These are phyloP conservation scores for Vanrija pseudolonga DNA, from an alignment of 1,284 basidiomycete species.

Conservation along the genomic window DNA sequence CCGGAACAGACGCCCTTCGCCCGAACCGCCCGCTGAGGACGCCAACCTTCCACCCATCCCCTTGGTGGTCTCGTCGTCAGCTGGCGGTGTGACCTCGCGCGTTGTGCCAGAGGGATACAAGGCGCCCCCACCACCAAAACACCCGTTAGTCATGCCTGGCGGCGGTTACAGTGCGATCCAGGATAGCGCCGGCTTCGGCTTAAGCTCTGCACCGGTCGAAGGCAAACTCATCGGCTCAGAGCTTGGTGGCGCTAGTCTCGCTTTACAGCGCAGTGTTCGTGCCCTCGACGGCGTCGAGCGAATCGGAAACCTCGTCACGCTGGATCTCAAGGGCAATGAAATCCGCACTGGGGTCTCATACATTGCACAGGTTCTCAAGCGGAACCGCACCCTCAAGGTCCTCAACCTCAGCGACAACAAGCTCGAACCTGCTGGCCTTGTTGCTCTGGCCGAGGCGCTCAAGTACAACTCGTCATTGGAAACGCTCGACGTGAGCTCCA, in stretches of 20 bases:
- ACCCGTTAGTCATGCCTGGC: slow-evolving; percentile 32
- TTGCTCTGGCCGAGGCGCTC: slow-evolving; percentile 83
- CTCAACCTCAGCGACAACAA: slow-evolving; percentile 92
- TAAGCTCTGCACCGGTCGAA: slow-evolving; percentile 23
- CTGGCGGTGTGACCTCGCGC: slow-evolving; percentile 74
- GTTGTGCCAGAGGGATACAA: slow-evolving; percentile 51
- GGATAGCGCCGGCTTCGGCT: slow-evolving; percentile 16
- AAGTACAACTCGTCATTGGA: slow-evolving; percentile 95
- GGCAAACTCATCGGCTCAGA: slow-evolving; percentile 28
- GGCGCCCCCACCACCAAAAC: slow-evolving; percentile 32
- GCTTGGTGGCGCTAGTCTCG: slow-evolving; percentile 35
- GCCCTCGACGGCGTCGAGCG: slow-evolving; percentile 79
- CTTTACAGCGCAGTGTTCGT: slow-evolving; percentile 62
- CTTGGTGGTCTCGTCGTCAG: slow-evolving; percentile 67
- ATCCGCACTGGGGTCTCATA: slow-evolving; percentile 82
- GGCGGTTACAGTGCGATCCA: slow-evolving; percentile 35
- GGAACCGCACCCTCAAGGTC: slow-evolving; percentile 90
- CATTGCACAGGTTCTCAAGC: slow-evolving; percentile 89
- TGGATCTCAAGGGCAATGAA: slow-evolving; percentile 90
- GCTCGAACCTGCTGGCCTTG: slow-evolving; percentile 76
- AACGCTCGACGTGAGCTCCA: slow-evolving; percentile 87
- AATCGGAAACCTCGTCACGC: slow-evolving; percentile 75
- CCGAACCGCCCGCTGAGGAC: slow-evolving; percentile 36
- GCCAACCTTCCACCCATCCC: slow-evolving; percentile 35
- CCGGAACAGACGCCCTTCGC: slow-evolving; percentile 32